These are phyloP conservation scores for Naganishia onofrii DNA, from an alignment of 768 basidiomycete genomes.

Conservation along the genomic window DNA sequence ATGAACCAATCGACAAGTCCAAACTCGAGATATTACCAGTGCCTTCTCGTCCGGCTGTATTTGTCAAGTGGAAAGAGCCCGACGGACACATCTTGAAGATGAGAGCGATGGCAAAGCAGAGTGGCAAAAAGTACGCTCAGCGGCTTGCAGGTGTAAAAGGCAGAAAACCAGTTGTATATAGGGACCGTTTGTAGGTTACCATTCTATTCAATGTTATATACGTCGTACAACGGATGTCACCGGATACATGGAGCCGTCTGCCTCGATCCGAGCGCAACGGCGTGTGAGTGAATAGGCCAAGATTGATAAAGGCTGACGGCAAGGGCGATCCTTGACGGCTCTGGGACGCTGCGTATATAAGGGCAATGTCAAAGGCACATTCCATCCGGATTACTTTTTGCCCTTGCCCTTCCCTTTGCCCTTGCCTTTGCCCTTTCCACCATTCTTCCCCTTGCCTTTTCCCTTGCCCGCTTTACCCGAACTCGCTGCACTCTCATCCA, in stretches of 20 bases:
- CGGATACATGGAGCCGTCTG: neutral
- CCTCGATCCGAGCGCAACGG: neutral
- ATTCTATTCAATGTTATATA: constrained; percentile 6
- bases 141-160: constrained; percentile 25
- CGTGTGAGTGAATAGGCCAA: neutral
- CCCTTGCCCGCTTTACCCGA: neutral
- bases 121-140: constrained; percentile 36
- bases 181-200: constrained; percentile 11
- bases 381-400: neutral
- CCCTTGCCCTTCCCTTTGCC: constrained; percentile 25
- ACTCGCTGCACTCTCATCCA: neutral
- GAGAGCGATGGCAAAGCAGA: constrained; percentile 35
- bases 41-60: constrained; percentile 18
- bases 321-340: too few relatives aligned
- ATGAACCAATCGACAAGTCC: constrained; percentile 15
- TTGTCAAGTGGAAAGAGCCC: constrained; percentile 36
- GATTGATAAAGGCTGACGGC: too few relatives aligned
- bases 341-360: too few relatives aligned
- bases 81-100: constrained; percentile 34
- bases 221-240: neutral
- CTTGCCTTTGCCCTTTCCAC: constrained; percentile 21
- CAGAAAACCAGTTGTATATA: constrained; percentile 29
- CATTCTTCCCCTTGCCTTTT: constrained; percentile 4
- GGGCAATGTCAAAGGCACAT: too few relatives aligned
- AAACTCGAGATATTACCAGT: constrained; percentile 22